These are phyloP conservation scores for Sporisorium scitamineum DNA, from an alignment of 1,284 basidiomycete species.

Conservation along the genomic window DNA sequence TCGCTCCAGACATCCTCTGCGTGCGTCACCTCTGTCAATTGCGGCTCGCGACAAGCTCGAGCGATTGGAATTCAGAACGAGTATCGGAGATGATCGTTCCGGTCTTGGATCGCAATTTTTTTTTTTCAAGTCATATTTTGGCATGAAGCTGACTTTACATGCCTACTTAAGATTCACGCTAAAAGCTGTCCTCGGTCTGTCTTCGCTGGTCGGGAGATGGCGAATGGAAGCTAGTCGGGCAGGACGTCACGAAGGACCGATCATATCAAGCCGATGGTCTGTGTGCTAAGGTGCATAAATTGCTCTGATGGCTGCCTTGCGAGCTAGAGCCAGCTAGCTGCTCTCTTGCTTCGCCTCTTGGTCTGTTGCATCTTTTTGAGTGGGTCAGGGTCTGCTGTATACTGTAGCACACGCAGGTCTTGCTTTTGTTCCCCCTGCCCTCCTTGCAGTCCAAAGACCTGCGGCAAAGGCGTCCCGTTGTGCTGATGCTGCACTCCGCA, in stretches of 20 bases:
- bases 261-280: background rate
- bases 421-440: background rate
- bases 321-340: no score
- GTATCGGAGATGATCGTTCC: constrained; percentile 8
- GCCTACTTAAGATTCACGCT: no score
- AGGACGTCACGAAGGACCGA: background rate
- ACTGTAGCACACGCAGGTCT: background rate
- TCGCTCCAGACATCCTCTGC: background rate
- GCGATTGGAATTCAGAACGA: background rate
- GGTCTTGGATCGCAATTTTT: background rate
- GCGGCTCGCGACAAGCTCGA: background rate
- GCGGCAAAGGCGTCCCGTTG: background rate
- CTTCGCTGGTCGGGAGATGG: no score
- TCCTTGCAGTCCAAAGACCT: background rate
- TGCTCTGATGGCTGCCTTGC: no score
- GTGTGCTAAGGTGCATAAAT: no score
- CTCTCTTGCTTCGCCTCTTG: no score
- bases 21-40: background rate
- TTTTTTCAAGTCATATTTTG: background rate
- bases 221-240: background rate
- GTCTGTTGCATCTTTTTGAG: no score
- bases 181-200: background rate
- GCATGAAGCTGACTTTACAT: background rate
- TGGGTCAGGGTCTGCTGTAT: background rate
- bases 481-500: constrained; percentile 9